These are phyloP conservation scores for Lumnitzera littorea DNA, from an alignment of 345 rosid genomes.

Conservation along the genomic window DNA sequence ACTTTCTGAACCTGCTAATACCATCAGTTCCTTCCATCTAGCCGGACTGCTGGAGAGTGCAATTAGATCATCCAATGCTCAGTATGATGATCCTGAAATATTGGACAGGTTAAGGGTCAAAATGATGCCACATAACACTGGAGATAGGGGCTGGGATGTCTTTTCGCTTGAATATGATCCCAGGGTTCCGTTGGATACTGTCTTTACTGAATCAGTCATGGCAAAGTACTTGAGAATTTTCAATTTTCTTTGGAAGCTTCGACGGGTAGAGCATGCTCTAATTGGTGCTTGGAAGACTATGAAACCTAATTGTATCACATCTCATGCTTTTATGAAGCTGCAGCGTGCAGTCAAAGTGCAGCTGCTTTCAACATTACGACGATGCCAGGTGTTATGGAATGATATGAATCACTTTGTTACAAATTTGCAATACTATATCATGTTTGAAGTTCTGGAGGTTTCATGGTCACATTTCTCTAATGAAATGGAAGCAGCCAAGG, in stretches of 20 bases:
- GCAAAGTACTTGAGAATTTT: slow-evolving; percentile 77
- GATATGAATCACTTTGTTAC: slow-evolving; percentile 98
- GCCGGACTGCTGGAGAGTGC: slow-evolving; percentile 95
- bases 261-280: slow-evolving; percentile 93
- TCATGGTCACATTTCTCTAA: slow-evolving; percentile 88
- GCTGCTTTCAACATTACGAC: slow-evolving; percentile 75
- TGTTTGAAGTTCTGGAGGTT: slow-evolving; percentile 98
- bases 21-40: slow-evolving; percentile 87
- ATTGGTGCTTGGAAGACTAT: slow-evolving; percentile 97
- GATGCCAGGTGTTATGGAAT: slow-evolving; percentile 92
- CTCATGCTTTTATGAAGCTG: slow-evolving; percentile 68
- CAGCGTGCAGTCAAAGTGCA: slow-evolving; percentile 64
- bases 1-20: slow-evolving; percentile 96
- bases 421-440: slow-evolving; percentile 92
- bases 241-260: slow-evolving; percentile 94
- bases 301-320: slow-evolving; percentile 94
- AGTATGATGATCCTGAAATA: slow-evolving; percentile 89
- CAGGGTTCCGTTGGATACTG: slow-evolving; percentile 82
- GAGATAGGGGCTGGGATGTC: slow-evolving; percentile 98
- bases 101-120: slow-evolving; percentile 86
- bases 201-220: slow-evolving; percentile 88
- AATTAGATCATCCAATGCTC: slow-evolving; percentile 92
- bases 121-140: slow-evolving; percentile 89
- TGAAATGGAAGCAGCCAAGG: slow-evolving; percentile 90
- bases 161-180: slow-evolving; percentile 97